Evolutionary conservation across 2,329 filamentous ascomycete genomes (phyloP).

Genomic region (Fusarium oxysporum): DNA sequence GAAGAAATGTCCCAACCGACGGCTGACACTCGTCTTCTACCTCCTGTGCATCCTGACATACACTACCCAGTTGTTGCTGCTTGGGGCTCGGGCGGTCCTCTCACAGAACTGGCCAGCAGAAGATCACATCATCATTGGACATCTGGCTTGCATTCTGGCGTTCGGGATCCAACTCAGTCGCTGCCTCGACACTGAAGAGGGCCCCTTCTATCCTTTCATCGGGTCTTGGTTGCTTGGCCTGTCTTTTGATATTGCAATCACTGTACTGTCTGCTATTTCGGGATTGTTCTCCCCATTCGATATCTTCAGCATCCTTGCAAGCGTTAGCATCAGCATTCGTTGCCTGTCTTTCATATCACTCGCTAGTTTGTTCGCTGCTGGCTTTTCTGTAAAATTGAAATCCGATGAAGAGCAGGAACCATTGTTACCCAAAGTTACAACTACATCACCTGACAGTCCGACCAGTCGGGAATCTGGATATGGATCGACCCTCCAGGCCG

Average conservation of each 20-base stretch:
- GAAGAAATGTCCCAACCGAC: slow-evolving; percentile 34
- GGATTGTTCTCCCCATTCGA: slow-evolving; percentile 3
- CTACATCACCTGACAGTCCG: slow-evolving; percentile 39
- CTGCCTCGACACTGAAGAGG: slow-evolving; percentile 61
- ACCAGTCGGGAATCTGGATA: slow-evolving; percentile 51
- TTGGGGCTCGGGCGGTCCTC: slow-evolving; percentile 53
- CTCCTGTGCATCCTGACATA: slow-evolving; percentile 59
- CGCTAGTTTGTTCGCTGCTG: slow-evolving; percentile 21
- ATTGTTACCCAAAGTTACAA: slow-evolving; percentile 57
- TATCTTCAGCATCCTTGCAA: slow-evolving; percentile 43
- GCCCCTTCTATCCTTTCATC: slow-evolving; percentile 72
- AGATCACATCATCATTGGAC: slow-evolving; percentile 65
- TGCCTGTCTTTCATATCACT: slow-evolving; percentile 37
- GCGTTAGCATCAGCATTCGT: slow-evolving; percentile 31
- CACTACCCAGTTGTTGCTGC: slow-evolving; percentile 57
- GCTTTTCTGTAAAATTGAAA: slow-evolving; percentile 37
- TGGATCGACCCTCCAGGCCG: slow-evolving; percentile 54
- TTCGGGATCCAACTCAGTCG: slow-evolving; percentile 71
- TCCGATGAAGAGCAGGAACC: slow-evolving; percentile 70
- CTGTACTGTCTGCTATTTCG: slow-evolving; percentile 44
- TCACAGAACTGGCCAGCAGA: slow-evolving; percentile 54
- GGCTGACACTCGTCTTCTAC: slow-evolving; percentile 55
- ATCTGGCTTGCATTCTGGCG: slow-evolving; percentile 71
- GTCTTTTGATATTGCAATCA: slow-evolving; percentile 64
- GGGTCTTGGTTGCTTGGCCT: slow-evolving; percentile 71